Evolutionary conservation across 2,329 filamentous ascomycete genomes (phyloP), one percentile per base, ranked within the genome.

Genomic region (Thelonectria blattea): DNA sequence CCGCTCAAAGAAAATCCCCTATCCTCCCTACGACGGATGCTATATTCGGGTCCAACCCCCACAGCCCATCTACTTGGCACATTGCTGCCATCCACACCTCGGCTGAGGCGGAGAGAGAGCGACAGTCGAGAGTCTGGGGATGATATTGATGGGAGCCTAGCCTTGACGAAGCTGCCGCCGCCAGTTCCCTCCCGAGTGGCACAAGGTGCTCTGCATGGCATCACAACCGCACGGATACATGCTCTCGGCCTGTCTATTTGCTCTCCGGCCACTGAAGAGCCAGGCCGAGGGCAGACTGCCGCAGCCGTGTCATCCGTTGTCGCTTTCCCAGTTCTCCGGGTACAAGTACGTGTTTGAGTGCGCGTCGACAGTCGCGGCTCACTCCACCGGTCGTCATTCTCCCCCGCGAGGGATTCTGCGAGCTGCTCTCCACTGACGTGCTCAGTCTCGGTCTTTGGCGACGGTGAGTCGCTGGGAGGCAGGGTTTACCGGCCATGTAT

Each of bases 281-380:
- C n/a, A n/a, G n/a, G n/a, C n/a, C n/a, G 3, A 34, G 12, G 42
- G 32, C 14, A 49, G 22, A 37, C 22, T 24, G 27, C 27, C 5
- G 27, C 27, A 22, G 43, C 52, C 52, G 43, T 54, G 52, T 54
- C 52, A 54, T 54, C 43, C 42, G 46, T 24, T 41, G 43, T 46
- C 47, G 41, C 27, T 47, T 10, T 48, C 24, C 30, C 47, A 27
- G n/a, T 15, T n/a, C 45, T 53, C 39, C n/a, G 57, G 57, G 48
- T 56, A 60, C 45, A 18, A 32, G 46, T 48, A 56, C 57, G 47
- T 55, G 46, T 49, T 27, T 6, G 9, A 37, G 57, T 60, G 57
- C 57, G 57, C 57, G 57, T 60, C 57, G 52, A 55, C 51, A 54
- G 37, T 59, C 57, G 57, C 52, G 57, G 57, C 52, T 60, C 57